Percentiles rank a stretch among this genome's conserved stretches.
These are phyloP conservation scores for Trichoderma oligosporum DNA, from an alignment of 2,329 filamentous ascomycete genomes.

Conservation along the genomic window DNA sequence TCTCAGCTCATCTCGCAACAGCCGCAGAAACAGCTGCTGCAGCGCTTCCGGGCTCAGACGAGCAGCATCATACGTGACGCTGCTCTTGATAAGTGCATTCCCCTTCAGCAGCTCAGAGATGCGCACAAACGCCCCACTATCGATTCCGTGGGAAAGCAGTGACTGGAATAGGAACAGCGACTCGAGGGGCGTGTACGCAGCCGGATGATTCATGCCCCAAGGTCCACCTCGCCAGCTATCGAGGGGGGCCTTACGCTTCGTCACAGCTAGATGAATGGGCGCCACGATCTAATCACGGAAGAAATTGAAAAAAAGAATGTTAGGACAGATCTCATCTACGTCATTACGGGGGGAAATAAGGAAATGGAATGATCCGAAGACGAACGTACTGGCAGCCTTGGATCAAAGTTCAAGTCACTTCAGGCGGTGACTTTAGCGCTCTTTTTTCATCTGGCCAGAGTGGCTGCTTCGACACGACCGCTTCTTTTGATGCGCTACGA, in stretches of 20 bases:
- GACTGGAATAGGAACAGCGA: slow-evolving; percentile 81
- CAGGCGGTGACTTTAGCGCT: slow-evolving; percentile 25
- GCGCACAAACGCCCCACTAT: slow-evolving; percentile 61
- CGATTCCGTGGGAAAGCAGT: slow-evolving; percentile 63
- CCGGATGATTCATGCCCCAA: slow-evolving; percentile 54
- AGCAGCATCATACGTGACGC: slow-evolving; percentile 66
- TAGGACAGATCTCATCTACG: slow-evolving; percentile 22
- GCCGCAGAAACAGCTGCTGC: slow-evolving; percentile 70
- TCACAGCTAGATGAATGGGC: slow-evolving; percentile 52
- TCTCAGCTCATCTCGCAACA: slow-evolving; percentile 70
- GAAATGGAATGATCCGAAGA: slow-evolving; percentile 19
- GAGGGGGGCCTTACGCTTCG: slow-evolving; percentile 50
- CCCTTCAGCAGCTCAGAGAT: slow-evolving; percentile 72
- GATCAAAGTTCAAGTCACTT: slow-evolving; percentile 28
- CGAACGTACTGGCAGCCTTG: slow-evolving; percentile 34
- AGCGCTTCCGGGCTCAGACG: slow-evolving; percentile 75
- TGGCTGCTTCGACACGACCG: slow-evolving; percentile 24
- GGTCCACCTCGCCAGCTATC: slow-evolving; percentile 53
- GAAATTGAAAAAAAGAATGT: neutral
- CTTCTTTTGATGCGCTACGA: slow-evolving; percentile 22
- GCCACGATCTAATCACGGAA: slow-evolving; percentile 43
- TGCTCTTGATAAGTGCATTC: slow-evolving; percentile 68
- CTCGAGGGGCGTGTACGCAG: slow-evolving; percentile 79
- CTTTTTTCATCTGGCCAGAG: slow-evolving; percentile 29
- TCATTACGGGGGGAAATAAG: slow-evolving; percentile 24